Base-by-base conservation (phyloP, 805 yeast species). In the Scheffersomyces stipitis region DNA sequence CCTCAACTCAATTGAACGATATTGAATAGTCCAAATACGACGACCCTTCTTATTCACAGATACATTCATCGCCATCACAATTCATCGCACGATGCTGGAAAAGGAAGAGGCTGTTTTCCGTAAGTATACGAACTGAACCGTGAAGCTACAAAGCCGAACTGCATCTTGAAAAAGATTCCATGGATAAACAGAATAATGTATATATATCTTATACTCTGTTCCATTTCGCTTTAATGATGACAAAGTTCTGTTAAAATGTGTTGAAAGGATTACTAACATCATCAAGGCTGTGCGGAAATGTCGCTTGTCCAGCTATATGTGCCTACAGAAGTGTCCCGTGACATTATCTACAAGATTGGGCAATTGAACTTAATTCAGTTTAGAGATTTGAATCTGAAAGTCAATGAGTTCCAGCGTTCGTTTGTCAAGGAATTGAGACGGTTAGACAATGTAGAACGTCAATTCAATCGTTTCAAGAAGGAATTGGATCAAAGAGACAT, bases 251-350 rank as follows among this genome's bases (percentile, higher is more conserved):
- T n/a, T n/a, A n/a, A n/a, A n/a, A n/a, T n/a, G n/a, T n/a, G n/a
- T n/a, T n/a, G n/a, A n/a, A 20, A 20, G 9, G 10, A 20, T 7
- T 20, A 20, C 24, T 20, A 40, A 40, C 48, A 48, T 48, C 49
- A 9, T 28, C 29, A 38, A 62, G 70, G 96, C 73, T 90, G 98
- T 40, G 98, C 98, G 83, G 95, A 86, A 55, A 95, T 93, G 98
- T 80, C 95, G 33, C 76, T 90, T 51, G 85, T 91, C 36, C 96
- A 93, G 69, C 72, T 93, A 49, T 91, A 87, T 61, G 80, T 93
- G 41, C 91, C 98, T 6, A 81, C 86, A 18, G 99, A 93, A 64
- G 82, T 86, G 30, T 79, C 96, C 5, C 73, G 97, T 45, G 95
- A 89, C 41, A 79, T 88, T 26, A 83, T 89, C n/a, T 78, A 87